Percentiles rank a stretch among this genome's conserved stretches.
Conservation (phyloP, 768 basidiomycete genomes). For the Amanita jacksonii region DNA sequence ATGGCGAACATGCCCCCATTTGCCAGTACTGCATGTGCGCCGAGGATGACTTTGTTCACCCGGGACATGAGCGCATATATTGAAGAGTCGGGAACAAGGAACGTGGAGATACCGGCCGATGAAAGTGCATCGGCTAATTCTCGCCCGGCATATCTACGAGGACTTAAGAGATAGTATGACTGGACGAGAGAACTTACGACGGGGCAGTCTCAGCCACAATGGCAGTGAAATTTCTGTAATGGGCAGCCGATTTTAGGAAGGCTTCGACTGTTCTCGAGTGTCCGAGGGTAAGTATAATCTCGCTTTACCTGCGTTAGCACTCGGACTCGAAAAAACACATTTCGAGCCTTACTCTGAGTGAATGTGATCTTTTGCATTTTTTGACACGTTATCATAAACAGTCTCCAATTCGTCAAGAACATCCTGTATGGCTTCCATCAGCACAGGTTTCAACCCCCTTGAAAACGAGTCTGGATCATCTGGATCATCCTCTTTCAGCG, state of each 20-base stretch:
- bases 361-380: conserved; percentile 91
- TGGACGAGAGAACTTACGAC: conserved; percentile 54
- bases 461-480: conserved; percentile 78
- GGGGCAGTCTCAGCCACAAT: conserved; percentile 95
- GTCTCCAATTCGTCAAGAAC: conserved; percentile 94
- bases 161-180: neutral
- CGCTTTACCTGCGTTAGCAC: conserved; percentile 1
- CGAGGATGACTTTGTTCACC: conserved; percentile 92
- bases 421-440: conserved; percentile 96
- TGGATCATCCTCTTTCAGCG: conserved; percentile 58
- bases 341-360: conserved; percentile 80
- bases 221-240: conserved; percentile 87
- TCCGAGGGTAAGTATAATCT: conserved; percentile 63
- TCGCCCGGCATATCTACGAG: conserved; percentile 67
- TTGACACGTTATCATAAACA: conserved; percentile 90
- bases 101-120: conserved; percentile 79
- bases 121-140: conserved; percentile 80
- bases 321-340: neutral
- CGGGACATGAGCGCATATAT: conserved; percentile 95
- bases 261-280: conserved; percentile 89
- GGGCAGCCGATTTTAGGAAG: conserved; percentile 86
- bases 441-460: conserved; percentile 73
- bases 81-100: conserved; percentile 93
- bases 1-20: conserved; percentile 94
- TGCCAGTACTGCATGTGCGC: conserved; percentile 91